These are phyloP conservation scores for Salvia miltiorrhiza DNA, from an alignment of 257 asterid genomes.

Conservation along the genomic window DNA sequence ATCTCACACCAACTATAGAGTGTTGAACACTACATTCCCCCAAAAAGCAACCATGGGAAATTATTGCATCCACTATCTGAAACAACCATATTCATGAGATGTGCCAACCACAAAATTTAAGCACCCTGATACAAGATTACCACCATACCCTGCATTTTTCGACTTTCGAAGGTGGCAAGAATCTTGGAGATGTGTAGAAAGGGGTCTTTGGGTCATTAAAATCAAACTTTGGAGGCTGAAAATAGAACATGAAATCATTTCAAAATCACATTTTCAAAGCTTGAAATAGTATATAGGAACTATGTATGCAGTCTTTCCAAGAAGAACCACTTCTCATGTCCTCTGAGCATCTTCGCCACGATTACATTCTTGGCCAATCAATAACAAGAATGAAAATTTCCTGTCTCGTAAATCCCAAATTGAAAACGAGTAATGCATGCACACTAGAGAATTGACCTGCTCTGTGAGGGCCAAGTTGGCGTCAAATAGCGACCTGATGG, in stretches of 20 bases:
- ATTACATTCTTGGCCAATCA: too few relatives aligned
- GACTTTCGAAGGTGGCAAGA: constrained; percentile 87
- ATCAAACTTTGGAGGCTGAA: constrained; percentile 76
- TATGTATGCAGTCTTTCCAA: too few relatives aligned
- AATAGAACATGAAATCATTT: constrained; percentile 2
- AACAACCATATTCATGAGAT: constrained; percentile 20
- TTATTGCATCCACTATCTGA: constrained; percentile 84
- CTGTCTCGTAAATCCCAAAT: neutral
- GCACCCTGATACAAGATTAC: neutral
- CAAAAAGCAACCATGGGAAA: constrained; percentile 93
- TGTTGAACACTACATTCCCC: constrained; percentile 70
- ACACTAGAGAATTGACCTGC: constrained; percentile 56
- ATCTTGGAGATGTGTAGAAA: constrained; percentile 85
- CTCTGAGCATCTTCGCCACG: too few relatives aligned
- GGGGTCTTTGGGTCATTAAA: constrained; percentile 83
- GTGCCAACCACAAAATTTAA: neutral
- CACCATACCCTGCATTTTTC: constrained; percentile 89
- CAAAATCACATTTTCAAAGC: too few relatives aligned
- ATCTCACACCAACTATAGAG: constrained; percentile 84
- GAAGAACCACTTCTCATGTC: too few relatives aligned
- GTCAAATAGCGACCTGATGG: constrained; percentile 81
- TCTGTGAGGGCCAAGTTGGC: constrained; percentile 91
- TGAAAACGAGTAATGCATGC: too few relatives aligned
- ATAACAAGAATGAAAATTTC: too few relatives aligned
- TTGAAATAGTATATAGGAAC: too few relatives aligned